Conservation (phyloP, 306 rosid genomes). For the Carpinus viminea region DNA sequence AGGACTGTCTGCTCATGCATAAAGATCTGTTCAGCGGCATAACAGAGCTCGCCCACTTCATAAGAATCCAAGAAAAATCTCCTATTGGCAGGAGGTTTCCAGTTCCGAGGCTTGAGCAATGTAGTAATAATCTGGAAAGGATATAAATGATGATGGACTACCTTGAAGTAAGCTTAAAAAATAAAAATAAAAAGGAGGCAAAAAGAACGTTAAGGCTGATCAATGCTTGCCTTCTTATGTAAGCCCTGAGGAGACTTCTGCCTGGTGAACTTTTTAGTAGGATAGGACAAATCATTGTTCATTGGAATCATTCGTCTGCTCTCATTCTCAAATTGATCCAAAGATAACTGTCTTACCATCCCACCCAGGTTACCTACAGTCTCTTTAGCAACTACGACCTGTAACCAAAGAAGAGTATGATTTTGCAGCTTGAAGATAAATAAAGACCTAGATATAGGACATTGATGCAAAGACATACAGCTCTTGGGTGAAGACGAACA, state of each 20-base stretch:
- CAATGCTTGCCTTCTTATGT: constrained; percentile 78
- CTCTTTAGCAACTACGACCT: constrained; percentile 99
- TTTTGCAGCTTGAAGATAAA: constrained; percentile 30
- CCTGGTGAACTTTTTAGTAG: constrained; percentile 80
- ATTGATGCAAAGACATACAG: constrained; percentile 59
- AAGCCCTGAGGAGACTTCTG: constrained; percentile 98
- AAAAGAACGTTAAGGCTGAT: constrained; percentile 15
- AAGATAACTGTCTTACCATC: constrained; percentile 95
- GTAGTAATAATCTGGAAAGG: constrained; percentile 74
- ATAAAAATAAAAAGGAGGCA: constrained; percentile 4
- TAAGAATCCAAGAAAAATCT: constrained; percentile 96
- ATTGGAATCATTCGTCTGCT: constrained; percentile 96
- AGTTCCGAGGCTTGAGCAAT: constrained; percentile 91
- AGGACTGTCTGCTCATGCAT: constrained; percentile 97
- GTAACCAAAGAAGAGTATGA: constrained; percentile 38
- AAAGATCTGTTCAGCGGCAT: constrained; percentile 98
- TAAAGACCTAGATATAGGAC: constrained; percentile 10
- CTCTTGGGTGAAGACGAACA: constrained; percentile 98
- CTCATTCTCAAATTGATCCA: constrained; percentile 99
- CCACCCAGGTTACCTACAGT: constrained; percentile 94
- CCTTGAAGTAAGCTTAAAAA: constrained; percentile 17
- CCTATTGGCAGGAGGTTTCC: constrained; percentile 95
- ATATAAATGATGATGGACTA: constrained; percentile 21
- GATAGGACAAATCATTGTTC: constrained; percentile 71
- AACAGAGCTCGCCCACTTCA: constrained; percentile 99